Evolutionary conservation across 2,329 filamentous ascomycete species (phyloP), one percentile per base, ranked within the genome.

Genomic region (Ophiostoma fasciatum): DNA sequence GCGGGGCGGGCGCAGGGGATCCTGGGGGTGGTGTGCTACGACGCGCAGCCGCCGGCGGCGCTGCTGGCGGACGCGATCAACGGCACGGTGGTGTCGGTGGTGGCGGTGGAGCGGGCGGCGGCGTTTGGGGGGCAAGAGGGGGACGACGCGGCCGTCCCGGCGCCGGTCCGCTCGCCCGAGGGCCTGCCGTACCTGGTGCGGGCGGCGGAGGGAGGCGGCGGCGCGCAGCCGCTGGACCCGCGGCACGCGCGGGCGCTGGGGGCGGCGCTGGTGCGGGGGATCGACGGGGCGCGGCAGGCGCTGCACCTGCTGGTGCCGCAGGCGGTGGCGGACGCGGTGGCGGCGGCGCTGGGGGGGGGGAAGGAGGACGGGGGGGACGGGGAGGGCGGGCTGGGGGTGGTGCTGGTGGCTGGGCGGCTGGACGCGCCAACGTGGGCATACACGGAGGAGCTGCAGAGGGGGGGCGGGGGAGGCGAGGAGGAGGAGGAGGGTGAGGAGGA

Each of bases 351-450:
- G 33, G 31, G 36, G n/a, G n/a, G n/a, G n/a, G n/a, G n/a, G n/a
- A n/a, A n/a, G n/a, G n/a, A n/a, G n/a, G n/a, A n/a, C n/a, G n/a
- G n/a, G n/a, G n/a, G n/a, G n/a, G n/a, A n/a, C n/a, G n/a, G n/a
- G 7, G 35, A 46, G 11, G 44, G 53, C 20, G 65, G 64, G 0
- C 58, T 62, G 22, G 57, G 63, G 13, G 57, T 82, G 13, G 67
- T 82, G 4, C 60, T 84, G 4, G 66, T 83, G 1, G 68, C 75
- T 36, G 79, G 79, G 3, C 76, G 70, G 45, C 71, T 81, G 37
- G 79, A 83, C 47, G 58, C 69, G 2, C 76, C 78, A 0, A 72
- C 64, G 4, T 83, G 78, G 77, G 74, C 75, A 2, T 81, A 79
- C 42, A 70, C 71, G 0, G 78, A 82, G 49, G 70, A 77, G 25